Evolutionary conservation across 179 eudicot species (phyloP).

Genomic region (Nepenthes alata): DNA sequence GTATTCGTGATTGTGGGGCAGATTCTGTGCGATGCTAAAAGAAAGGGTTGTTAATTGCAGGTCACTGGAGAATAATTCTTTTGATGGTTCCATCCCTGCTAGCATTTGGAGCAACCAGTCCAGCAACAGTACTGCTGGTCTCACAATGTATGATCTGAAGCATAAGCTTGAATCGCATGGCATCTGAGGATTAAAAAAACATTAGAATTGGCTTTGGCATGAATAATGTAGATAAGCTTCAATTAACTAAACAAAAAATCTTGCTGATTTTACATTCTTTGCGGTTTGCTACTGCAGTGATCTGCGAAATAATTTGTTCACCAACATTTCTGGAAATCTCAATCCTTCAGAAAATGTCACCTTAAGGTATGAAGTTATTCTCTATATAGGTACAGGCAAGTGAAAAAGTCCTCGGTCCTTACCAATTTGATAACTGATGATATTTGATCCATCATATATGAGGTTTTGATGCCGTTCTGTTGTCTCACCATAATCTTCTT

Average conservation of each 20-base stretch:
- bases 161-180: background rate
- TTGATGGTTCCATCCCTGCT: constrained; percentile 54
- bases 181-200: background rate
- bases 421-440: background rate
- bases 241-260: background rate
- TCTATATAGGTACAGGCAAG: too few relatives aligned
- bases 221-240: too few relatives aligned
- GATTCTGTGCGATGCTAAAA: background rate
- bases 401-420: background rate
- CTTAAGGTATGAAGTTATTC: constrained; percentile 33
- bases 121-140: constrained; percentile 28
- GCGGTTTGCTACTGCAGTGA: constrained; percentile 40
- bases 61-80: constrained; percentile 45
- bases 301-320: constrained; percentile 51
- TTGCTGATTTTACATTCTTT: constrained; percentile 7
- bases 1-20: background rate
- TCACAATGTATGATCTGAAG: constrained; percentile 36
- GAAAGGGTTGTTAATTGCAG: constrained; percentile 21
- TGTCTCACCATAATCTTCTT: too few relatives aligned
- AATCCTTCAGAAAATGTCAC: constrained; percentile 50
- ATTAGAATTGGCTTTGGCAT: too few relatives aligned
- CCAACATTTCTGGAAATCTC: constrained; percentile 35
- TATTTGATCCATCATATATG: too few relatives aligned
- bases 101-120: constrained; percentile 49
- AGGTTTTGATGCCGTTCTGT: too few relatives aligned